A percentile compares a stretch with the other conserved stretches of the same genome.
phyloP scores from a whole-genome alignment of 139 green algal genomes.

The Edaphochlamys debaryana region DNA sequence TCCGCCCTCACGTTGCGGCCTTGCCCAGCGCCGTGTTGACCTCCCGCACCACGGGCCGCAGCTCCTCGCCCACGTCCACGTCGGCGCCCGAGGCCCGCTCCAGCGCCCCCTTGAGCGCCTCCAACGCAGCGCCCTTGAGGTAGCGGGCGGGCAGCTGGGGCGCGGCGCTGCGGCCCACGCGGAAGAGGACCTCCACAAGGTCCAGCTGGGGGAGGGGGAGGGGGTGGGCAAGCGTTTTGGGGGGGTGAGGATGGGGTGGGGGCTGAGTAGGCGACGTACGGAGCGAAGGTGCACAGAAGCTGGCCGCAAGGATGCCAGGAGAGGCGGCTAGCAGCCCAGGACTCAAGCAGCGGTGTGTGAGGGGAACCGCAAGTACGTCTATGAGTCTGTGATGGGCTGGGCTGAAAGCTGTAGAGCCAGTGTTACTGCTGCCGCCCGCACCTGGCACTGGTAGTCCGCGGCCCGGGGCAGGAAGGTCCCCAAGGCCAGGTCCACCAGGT shows the following conservation, averaged over 20 bases:
- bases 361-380: too few relatives aligned
- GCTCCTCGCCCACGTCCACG: slow-evolving; percentile 9
- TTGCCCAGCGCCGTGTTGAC: background rate
- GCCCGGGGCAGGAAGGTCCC: background rate
- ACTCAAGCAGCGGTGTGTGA: too few relatives aligned
- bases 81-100: background rate
- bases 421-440: too few relatives aligned
- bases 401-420: too few relatives aligned
- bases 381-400: too few relatives aligned
- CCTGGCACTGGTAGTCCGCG: background rate
- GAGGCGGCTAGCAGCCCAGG: too few relatives aligned
- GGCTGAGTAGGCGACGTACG: too few relatives aligned
- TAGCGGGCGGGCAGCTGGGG: background rate
- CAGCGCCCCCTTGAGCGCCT: background rate
- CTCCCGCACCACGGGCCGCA: slow-evolving; percentile 2
- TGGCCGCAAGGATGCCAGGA: too few relatives aligned
- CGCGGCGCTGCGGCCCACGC: background rate
- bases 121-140: background rate
- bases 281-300: too few relatives aligned
- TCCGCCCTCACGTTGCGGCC: background rate
- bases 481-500: background rate
- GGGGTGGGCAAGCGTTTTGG: too few relatives aligned
- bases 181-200: slow-evolving; percentile 31
- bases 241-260: too few relatives aligned
- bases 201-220: slow-evolving; percentile 5